Evolutionary conservation across 768 basidiomycete species (phyloP).

Genomic region (Lentinula sp.): DNA sequence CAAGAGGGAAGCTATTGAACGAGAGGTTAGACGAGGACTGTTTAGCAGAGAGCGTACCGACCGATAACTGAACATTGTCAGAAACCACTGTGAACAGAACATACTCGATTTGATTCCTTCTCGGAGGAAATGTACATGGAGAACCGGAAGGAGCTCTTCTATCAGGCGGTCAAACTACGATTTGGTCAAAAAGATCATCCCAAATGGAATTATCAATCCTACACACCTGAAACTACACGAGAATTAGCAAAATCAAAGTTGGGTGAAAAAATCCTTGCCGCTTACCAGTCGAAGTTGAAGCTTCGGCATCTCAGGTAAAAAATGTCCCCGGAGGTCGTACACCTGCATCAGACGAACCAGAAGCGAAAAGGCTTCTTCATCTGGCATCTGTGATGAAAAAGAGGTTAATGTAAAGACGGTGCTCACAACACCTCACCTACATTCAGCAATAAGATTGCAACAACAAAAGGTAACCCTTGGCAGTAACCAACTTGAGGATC

Average conservation of each 20-base stretch:
- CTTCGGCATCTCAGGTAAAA: constrained; percentile 99
- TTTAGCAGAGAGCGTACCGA: constrained; percentile 21
- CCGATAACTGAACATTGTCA: constrained; percentile 96
- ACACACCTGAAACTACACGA: constrained; percentile 51
- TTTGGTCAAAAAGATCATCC: neutral
- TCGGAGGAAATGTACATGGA: constrained; percentile 89
- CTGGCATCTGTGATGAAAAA: constrained; percentile 76
- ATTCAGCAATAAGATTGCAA: constrained; percentile 87
- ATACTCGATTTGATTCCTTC: constrained; percentile 97
- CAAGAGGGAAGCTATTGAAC: constrained; percentile 74
- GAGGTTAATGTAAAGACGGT: neutral
- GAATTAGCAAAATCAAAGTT: constrained; percentile 2
- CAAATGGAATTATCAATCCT: constrained; percentile 3
- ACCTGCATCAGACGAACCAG: constrained; percentile 94
- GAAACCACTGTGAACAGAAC: constrained; percentile 98
- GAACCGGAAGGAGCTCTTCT: constrained; percentile 87
- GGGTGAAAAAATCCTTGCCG: neutral
- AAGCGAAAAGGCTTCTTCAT: constrained; percentile 97
- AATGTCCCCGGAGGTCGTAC: constrained; percentile 94
- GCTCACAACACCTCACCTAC: constrained; percentile 35
- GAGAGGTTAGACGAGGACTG: neutral
- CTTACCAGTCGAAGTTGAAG: constrained; percentile 84
- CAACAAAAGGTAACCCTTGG: constrained; percentile 95
- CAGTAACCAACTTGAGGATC: constrained; percentile 96
- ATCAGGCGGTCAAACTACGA: constrained; percentile 86